phyloP scores from a whole-genome alignment of 768 basidiomycete genomes.

The Cystofilobasidium bisporidii region DNA sequence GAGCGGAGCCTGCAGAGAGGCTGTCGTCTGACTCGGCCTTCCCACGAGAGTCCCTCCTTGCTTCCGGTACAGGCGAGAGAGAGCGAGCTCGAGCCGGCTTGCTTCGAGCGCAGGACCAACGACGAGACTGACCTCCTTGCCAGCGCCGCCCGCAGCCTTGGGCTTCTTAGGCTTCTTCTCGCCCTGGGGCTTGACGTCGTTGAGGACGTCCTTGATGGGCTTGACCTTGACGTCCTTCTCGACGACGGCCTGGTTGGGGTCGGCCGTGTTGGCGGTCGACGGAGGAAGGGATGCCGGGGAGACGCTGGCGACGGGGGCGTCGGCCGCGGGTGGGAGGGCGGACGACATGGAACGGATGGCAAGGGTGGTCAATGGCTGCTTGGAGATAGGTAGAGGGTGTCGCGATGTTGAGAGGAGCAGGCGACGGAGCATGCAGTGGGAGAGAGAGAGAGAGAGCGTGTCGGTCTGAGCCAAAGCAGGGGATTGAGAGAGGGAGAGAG shows the following conservation, averaged over 20 bases:
- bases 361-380: background rate
- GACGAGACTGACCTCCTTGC: conserved; percentile 27
- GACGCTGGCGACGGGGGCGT: conserved; percentile 18
- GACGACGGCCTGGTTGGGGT: conserved; percentile 11
- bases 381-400: background rate
- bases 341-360: conserved; percentile 22
- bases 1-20: no score
- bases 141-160: conserved; percentile 15
- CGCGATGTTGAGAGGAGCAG: background rate
- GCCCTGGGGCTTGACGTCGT: conserved; percentile 11
- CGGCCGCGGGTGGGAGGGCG: conserved; percentile 24
- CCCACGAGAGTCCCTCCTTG: no score
- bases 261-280: conserved; percentile 14
- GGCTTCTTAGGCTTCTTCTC: conserved; percentile 31
- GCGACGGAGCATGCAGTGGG: conserved; percentile 5
- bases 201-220: background rate
- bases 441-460: background rate
- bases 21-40: no score
- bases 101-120: no score
- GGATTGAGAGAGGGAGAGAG: no score
- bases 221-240: conserved; percentile 10
- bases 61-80: background rate
- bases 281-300: background rate
- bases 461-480: no score
- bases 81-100: no score